phyloP scores from a whole-genome alignment of 306 rosid genomes.

The Gillenia trifoliata region DNA sequence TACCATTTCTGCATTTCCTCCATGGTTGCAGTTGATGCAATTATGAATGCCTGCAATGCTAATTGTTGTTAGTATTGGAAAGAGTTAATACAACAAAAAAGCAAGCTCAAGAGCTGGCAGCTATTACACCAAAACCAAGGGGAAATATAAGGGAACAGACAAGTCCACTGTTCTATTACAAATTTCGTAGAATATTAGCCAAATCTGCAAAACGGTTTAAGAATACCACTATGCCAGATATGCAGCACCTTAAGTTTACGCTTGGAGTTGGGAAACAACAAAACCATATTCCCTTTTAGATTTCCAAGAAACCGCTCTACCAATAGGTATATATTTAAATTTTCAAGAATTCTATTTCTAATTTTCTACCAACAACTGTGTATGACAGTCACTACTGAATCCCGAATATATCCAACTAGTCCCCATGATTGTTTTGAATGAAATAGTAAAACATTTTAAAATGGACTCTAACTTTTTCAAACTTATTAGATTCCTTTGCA shows the following conservation, averaged over 20 bases:
- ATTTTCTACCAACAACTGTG: not conserved
- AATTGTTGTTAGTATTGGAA: slow-evolving; percentile 19
- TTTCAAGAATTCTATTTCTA: not conserved
- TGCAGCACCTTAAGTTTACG: not conserved
- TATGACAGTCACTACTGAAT: not conserved
- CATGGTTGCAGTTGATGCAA: slow-evolving; percentile 90
- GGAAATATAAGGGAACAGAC: not conserved
- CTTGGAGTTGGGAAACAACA: not conserved
- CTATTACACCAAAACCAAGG: not conserved
- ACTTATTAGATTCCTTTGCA: not conserved
- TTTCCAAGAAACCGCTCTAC: not conserved
- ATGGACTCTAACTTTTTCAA: not conserved
- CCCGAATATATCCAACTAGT: not conserved
- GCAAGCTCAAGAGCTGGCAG: not conserved
- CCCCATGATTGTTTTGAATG: not conserved
- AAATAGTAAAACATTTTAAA: not conserved
- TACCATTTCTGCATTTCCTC: slow-evolving; percentile 90
- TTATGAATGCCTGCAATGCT: slow-evolving; percentile 82
- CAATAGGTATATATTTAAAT: not conserved
- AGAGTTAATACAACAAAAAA: slow-evolving; percentile 10
- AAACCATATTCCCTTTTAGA: not conserved
- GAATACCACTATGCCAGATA: not conserved
- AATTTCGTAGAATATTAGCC: not conserved
- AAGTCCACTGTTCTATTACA: not conserved
- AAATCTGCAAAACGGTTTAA: not conserved